phyloP scores from a whole-genome alignment of 2,329 filamentous ascomycete genomes.

The Neonectria punicea region DNA sequence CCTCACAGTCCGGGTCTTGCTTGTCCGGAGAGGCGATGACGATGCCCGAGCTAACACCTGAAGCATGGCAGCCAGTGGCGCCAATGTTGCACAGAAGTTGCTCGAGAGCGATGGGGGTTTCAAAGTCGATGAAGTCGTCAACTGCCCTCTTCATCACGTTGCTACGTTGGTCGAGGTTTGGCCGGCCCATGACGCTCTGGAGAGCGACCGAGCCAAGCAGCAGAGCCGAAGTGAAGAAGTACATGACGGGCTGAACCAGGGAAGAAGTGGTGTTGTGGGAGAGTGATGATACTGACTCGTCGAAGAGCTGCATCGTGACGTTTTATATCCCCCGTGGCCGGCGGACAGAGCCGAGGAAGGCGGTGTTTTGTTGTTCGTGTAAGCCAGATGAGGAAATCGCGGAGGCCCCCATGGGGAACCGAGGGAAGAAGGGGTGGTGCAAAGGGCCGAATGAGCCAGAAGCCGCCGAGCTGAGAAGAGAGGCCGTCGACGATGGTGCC shows the following conservation, averaged over 20 bases:
- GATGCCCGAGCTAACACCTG: slow-evolving; percentile 59
- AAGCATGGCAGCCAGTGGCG: slow-evolving; percentile 59
- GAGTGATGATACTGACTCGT: slow-evolving; percentile 39
- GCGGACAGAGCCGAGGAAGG: slow-evolving; percentile 5
- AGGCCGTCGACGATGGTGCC: slow-evolving; percentile 1
- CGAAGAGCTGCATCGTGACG: slow-evolving; percentile 41
- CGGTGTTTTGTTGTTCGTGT: slow-evolving; percentile 12
- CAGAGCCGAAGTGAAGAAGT: slow-evolving; percentile 60
- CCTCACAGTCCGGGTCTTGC: slow-evolving; percentile 65
- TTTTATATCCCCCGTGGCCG: slow-evolving; percentile 34
- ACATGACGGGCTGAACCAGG: slow-evolving; percentile 57
- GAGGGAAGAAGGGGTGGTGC: slow-evolving; percentile 30
- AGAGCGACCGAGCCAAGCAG: slow-evolving; percentile 63
- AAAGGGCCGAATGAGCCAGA: slow-evolving; percentile 42
- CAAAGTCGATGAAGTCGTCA: slow-evolving; percentile 62
- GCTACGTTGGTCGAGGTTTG: slow-evolving; percentile 45
- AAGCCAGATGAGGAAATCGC: slow-evolving; percentile 33
- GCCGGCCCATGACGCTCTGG: slow-evolving; percentile 61
- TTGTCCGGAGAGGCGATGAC: slow-evolving; percentile 68
- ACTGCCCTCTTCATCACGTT: slow-evolving; percentile 59
- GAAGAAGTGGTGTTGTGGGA: slow-evolving; percentile 45
- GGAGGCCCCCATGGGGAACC: slow-evolving; percentile 30
- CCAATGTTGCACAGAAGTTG: slow-evolving; percentile 71
- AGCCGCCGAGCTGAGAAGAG: slow-evolving; percentile 31
- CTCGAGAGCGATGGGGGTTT: slow-evolving; percentile 62